phyloP scores from a whole-genome alignment of 352 stramenopile species.

The Globisporangium spinosum region DNA sequence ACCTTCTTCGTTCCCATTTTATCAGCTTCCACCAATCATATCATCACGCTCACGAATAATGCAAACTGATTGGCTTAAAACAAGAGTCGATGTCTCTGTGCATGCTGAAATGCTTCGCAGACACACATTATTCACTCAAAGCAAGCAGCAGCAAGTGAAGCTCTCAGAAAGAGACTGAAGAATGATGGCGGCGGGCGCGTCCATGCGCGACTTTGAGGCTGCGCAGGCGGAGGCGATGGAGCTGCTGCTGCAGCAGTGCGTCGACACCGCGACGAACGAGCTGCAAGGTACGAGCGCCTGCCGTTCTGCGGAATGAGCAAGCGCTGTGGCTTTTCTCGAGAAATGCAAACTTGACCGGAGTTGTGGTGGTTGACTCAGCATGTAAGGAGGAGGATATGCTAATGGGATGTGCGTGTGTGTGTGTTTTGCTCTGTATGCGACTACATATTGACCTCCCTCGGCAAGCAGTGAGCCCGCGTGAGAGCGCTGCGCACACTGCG shows the following conservation, averaged over 20 bases:
- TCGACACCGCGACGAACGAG: constrained; percentile 14
- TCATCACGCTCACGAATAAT: not conserved
- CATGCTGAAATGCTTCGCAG: not conserved
- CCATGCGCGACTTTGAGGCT: constrained; percentile 36
- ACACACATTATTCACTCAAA: not conserved
- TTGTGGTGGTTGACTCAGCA: not conserved
- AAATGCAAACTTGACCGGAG: not conserved
- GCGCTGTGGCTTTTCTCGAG: not conserved
- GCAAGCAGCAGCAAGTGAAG: not conserved
- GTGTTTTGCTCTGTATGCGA: not conserved
- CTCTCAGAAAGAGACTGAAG: not conserved
- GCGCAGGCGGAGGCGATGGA: constrained; percentile 56
- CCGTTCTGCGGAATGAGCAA: not conserved
- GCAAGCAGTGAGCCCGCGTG: not conserved
- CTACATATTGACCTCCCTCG: not conserved
- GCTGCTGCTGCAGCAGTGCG: constrained; percentile 53
- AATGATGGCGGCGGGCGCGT: constrained; percentile 1
- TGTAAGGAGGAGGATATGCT: not conserved
- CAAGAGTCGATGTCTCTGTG: not conserved
- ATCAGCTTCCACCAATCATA: constrained; percentile 2
- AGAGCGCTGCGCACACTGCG: constrained; percentile 26
- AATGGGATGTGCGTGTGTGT: not conserved
- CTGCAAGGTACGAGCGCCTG: constrained; percentile 2
- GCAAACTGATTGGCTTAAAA: not conserved
- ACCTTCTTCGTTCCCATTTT: constrained; percentile 7